A percentile compares a stretch with the other conserved stretches of the same genome.
Conservation (phyloP, 257 asterid genomes). For the Pogostemon cablin region DNA sequence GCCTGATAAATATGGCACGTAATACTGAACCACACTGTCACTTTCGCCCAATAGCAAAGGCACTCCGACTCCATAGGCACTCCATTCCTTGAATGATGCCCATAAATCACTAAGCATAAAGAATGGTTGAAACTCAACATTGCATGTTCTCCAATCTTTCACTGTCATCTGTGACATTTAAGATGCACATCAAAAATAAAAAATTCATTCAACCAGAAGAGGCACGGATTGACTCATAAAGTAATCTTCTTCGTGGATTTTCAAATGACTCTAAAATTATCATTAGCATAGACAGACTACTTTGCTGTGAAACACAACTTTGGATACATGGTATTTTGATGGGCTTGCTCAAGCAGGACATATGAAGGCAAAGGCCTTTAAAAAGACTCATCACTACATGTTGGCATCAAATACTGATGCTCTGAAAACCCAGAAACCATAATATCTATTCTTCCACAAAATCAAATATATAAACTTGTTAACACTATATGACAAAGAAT, state of each 20-base stretch:
- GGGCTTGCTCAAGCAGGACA: slow-evolving; percentile 11
- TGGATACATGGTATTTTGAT: background rate
- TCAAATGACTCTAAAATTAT: background rate
- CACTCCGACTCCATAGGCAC: slow-evolving; percentile 97
- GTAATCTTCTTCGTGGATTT: background rate
- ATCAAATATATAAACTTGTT: background rate
- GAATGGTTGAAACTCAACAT: slow-evolving; percentile 65
- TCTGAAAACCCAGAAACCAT: background rate
- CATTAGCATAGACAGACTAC: background rate
- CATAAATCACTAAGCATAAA: slow-evolving; percentile 83
- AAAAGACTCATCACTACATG: background rate
- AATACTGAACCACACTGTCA: slow-evolving; percentile 73
- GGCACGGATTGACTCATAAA: background rate
- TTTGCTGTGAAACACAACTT: background rate
- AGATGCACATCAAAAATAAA: slow-evolving; percentile 16
- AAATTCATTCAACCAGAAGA: background rate
- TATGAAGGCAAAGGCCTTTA: background rate
- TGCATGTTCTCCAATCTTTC: slow-evolving; percentile 75
- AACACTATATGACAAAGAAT: background rate
- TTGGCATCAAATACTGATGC: background rate
- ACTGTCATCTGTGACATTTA: slow-evolving; percentile 57
- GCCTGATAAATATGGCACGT: slow-evolving; percentile 85
- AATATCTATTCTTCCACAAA: background rate
- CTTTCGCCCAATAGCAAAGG: slow-evolving; percentile 72
- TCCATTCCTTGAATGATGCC: slow-evolving; percentile 93